phyloP scores from a whole-genome alignment of 2,329 filamentous ascomycete genomes.

The Clonostachys solani region DNA sequence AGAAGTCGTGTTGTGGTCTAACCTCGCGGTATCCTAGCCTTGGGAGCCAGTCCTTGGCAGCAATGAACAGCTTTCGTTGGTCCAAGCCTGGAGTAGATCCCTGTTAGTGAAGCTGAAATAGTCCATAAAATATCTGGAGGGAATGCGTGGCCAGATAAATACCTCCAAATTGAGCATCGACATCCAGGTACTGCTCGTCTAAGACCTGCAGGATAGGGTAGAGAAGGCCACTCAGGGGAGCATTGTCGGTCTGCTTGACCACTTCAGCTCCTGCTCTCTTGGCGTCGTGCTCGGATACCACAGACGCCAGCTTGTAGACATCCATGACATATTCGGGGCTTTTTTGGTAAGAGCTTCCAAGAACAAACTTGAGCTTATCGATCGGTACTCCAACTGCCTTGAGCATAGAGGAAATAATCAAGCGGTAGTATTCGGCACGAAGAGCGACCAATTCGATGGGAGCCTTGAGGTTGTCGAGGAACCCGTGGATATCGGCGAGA shows the following conservation, averaged over 20 bases:
- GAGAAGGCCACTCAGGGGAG: conserved; percentile 51
- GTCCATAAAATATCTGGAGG: too few relatives aligned
- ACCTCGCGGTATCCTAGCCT: conserved; percentile 77
- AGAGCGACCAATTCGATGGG: conserved; percentile 82
- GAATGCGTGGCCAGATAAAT: too few relatives aligned
- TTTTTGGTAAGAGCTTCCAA: conserved; percentile 80
- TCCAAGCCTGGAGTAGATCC: conserved; percentile 41
- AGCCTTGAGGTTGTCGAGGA: conserved; percentile 80
- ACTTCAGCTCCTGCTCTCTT: conserved; percentile 91
- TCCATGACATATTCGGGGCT: conserved; percentile 79
- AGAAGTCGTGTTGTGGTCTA: conserved; percentile 1
- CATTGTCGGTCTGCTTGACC: conserved; percentile 84
- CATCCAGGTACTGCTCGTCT: conserved; percentile 84
- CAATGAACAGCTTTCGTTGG: conserved; percentile 84
- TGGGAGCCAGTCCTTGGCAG: conserved; percentile 80
- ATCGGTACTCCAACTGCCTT: conserved; percentile 75
- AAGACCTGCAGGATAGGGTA: conserved; percentile 68
- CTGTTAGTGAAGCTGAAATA: too few relatives aligned
- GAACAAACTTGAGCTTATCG: conserved; percentile 76
- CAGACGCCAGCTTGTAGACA: conserved; percentile 68
- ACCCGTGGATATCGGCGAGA: conserved; percentile 71
- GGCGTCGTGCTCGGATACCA: conserved; percentile 74
- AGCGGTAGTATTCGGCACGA: conserved; percentile 80
- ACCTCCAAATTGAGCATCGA: conserved; percentile 86
- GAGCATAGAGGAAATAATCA: conserved; percentile 69